Conservation (phyloP, 345 rosid species). For the Hypericum androsaemum region DNA sequence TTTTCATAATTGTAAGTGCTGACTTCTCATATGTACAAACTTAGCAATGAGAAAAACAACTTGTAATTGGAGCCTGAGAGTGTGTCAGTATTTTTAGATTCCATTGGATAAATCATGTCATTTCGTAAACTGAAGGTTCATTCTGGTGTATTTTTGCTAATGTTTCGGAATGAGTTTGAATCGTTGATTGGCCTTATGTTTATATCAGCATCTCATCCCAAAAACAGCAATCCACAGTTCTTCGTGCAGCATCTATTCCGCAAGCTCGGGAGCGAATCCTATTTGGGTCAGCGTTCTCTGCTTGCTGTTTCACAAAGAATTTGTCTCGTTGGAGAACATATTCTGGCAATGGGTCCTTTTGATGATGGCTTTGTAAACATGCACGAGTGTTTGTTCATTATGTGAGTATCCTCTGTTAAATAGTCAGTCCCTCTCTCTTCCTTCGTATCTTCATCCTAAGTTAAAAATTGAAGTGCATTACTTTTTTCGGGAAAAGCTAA, state of each 20-base stretch:
- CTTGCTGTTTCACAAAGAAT: conserved; percentile 62
- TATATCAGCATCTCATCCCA: conserved; percentile 26
- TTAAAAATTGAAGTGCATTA: conserved; percentile 1
- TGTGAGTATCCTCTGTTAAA: conserved; percentile 35
- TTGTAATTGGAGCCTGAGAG: neutral
- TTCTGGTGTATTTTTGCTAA: neutral
- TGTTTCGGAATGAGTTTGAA: conserved; percentile 1
- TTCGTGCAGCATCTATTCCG: conserved; percentile 74
- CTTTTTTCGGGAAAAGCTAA: neutral
- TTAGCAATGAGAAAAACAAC: neutral
- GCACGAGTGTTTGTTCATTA: conserved; percentile 52
- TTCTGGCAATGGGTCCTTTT: conserved; percentile 73
- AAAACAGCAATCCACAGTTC: conserved; percentile 34
- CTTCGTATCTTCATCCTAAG: neutral
- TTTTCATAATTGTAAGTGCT: conserved; percentile 33
- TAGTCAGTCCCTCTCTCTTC: conserved; percentile 3
- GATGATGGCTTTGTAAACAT: conserved; percentile 52
- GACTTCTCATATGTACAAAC: neutral
- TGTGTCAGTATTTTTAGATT: neutral
- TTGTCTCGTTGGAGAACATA: conserved; percentile 45
- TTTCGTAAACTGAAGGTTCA: neutral
- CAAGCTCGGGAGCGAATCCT: conserved; percentile 56
- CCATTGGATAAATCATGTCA: conserved; percentile 2
- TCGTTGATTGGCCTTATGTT: conserved; percentile 8
- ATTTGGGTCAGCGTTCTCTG: conserved; percentile 59